Conservation (phyloP, 2,329 filamentous ascomycete genomes). For the Fusarium agapanthi region DNA sequence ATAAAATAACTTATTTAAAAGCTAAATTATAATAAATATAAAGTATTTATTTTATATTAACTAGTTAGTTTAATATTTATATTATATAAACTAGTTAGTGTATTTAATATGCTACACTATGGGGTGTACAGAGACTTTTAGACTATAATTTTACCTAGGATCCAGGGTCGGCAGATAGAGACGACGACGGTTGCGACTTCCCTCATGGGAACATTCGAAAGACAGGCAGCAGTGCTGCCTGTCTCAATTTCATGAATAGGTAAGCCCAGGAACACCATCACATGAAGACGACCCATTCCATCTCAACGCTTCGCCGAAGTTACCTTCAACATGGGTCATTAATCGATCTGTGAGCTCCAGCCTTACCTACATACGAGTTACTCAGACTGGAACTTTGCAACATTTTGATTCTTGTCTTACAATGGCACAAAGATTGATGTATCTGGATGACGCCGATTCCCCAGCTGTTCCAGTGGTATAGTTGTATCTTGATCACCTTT, state of each 20-base stretch:
- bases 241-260: not conserved
- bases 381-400: not conserved
- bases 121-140: no score
- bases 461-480: not conserved
- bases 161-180: constrained; percentile 29
- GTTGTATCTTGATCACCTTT: not conserved
- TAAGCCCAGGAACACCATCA: not conserved
- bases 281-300: not conserved
- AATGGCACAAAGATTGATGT: not conserved
- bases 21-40: no score
- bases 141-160: no score
- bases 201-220: not conserved
- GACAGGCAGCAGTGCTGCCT: not conserved
- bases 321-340: not conserved
- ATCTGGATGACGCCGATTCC: constrained; percentile 15
- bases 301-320: not conserved
- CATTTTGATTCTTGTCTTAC: not conserved
- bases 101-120: no score
- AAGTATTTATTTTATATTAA: no score
- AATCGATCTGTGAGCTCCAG: constrained; percentile 4
- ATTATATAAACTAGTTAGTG: no score
- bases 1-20: no score
- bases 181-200: constrained; percentile 8
- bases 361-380: not conserved
- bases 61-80: no score